phyloP scores from a whole-genome alignment of 2,329 filamentous ascomycete species.

The Domatiomyces catenatus region DNA sequence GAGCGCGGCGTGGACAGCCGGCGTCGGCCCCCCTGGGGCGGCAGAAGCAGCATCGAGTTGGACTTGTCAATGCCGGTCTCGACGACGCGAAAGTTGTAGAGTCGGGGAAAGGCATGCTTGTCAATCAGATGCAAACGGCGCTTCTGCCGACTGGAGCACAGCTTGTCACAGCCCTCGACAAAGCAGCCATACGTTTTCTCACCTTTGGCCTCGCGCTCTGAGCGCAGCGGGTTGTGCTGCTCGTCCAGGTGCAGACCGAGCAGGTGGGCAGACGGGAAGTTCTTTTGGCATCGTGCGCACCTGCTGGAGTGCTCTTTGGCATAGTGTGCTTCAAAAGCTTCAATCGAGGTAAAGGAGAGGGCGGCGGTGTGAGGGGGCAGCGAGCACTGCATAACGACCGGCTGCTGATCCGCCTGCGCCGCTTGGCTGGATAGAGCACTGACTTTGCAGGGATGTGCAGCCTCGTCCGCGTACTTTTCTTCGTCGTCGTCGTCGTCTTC shows the following conservation, averaged over 20 bases:
- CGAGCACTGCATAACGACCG: slow-evolving; percentile 52
- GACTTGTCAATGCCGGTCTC: slow-evolving; percentile 76
- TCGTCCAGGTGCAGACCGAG: slow-evolving; percentile 77
- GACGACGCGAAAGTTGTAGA: slow-evolving; percentile 77
- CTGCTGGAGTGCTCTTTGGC: slow-evolving; percentile 64
- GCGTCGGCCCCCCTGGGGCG: slow-evolving; percentile 19
- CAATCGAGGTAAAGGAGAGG: slow-evolving; percentile 56
- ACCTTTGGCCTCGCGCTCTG: slow-evolving; percentile 57
- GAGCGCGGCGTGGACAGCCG: slow-evolving; percentile 23
- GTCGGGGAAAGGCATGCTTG: slow-evolving; percentile 80
- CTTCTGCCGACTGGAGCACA: slow-evolving; percentile 71
- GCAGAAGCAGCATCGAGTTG: slow-evolving; percentile 58
- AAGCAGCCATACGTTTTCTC: slow-evolving; percentile 88
- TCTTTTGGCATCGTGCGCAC: slow-evolving; percentile 69
- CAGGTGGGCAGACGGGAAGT: slow-evolving; percentile 73
- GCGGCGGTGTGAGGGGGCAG: slow-evolving; percentile 63
- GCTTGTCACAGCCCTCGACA: slow-evolving; percentile 70
- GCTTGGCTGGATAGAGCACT: slow-evolving; percentile 28
- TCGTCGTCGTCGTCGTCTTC: no score
- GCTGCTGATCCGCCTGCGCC: slow-evolving; percentile 23
- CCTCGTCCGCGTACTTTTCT: slow-evolving; percentile 16
- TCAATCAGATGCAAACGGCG: slow-evolving; percentile 78
- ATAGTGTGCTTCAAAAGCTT: slow-evolving; percentile 81
- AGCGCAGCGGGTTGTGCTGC: slow-evolving; percentile 68
- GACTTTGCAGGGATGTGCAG: slow-evolving; percentile 17